Conservation (phyloP, 805 yeast genomes). For the Candida morakotiae region DNA sequence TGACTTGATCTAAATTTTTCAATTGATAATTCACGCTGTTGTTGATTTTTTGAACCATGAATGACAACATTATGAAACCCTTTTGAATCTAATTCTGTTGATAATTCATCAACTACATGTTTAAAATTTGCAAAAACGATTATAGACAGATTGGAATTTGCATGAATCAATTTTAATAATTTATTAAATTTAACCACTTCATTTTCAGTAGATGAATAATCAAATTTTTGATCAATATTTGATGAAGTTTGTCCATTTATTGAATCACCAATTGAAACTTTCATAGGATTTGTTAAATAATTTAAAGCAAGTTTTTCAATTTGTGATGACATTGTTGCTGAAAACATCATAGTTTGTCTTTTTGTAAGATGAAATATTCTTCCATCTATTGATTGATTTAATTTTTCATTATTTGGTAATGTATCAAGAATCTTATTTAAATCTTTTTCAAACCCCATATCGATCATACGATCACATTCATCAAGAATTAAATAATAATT, state of each 20-base stretch:
- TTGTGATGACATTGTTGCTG: constrained; percentile 84
- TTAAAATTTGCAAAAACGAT: constrained; percentile 82
- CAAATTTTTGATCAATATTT: constrained; percentile 65
- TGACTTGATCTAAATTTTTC: constrained; percentile 51
- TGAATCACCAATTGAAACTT: constrained; percentile 62
- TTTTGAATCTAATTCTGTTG: constrained; percentile 41
- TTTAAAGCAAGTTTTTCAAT: constrained; percentile 64
- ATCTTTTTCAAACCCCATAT: constrained; percentile 87
- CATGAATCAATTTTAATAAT: constrained; percentile 29
- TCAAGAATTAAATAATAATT: constrained; percentile 75
- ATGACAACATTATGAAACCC: constrained; percentile 50
- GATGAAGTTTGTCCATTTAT: constrained; percentile 67
- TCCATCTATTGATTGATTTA: constrained; percentile 21
- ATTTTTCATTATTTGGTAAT: constrained; percentile 41
- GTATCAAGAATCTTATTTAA: constrained; percentile 54
- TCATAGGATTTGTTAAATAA: constrained; percentile 59
- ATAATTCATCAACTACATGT: constrained; percentile 64
- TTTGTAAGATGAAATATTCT: constrained; percentile 35
- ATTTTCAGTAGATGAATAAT: constrained; percentile 16
- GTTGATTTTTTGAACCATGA: constrained; percentile 87
- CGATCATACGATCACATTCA: constrained; percentile 95
- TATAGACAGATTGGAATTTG: constrained; percentile 25
- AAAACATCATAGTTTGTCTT: constrained; percentile 81
- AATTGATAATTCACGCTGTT: constrained; percentile 77
- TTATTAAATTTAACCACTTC: constrained; percentile 45